Evolutionary conservation across 768 basidiomycete species (phyloP).

Genomic region (Cytidiella melzeri): DNA sequence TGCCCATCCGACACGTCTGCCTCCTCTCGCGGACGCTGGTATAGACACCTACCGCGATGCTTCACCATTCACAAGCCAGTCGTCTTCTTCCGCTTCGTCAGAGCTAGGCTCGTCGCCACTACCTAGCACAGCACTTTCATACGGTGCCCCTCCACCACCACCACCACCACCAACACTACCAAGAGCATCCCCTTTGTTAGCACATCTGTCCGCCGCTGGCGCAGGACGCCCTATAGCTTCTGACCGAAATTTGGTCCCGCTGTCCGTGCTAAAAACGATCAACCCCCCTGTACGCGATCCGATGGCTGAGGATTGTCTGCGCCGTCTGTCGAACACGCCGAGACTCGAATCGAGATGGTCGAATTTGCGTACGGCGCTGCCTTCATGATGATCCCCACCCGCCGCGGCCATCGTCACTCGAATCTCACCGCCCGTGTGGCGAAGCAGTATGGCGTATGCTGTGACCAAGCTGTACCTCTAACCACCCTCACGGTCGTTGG

Average conservation of each 20-base stretch:
- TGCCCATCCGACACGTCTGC: slow-evolving; percentile 1
- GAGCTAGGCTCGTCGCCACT: slow-evolving; percentile 16
- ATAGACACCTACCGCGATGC: slow-evolving; percentile 19
- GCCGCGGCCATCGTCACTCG: not conserved
- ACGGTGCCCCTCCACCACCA: slow-evolving; percentile 10
- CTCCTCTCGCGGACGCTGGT: slow-evolving; percentile 9
- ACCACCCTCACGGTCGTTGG: too few relatives aligned
- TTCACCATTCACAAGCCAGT: slow-evolving; percentile 20
- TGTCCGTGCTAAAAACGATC: slow-evolving; percentile 53
- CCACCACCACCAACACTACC: slow-evolving; percentile 8
- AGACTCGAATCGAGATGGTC: not conserved
- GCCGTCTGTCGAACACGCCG: slow-evolving; percentile 35
- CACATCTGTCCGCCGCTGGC: slow-evolving; percentile 4
- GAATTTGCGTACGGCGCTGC: not conserved
- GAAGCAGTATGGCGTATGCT: not conserved
- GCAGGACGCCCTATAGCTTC: slow-evolving; percentile 3
- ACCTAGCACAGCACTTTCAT: slow-evolving; percentile 5
- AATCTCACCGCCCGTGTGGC: not conserved
- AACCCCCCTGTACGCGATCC: slow-evolving; percentile 55
- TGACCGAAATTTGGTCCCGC: slow-evolving; percentile 44
- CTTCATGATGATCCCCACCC: not conserved
- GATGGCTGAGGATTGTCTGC: slow-evolving; percentile 56
- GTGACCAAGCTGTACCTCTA: too few relatives aligned
- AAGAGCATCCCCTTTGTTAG: too few relatives aligned
- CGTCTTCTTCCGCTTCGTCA: slow-evolving; percentile 19